Conservation (phyloP, 129 eudicot genomes). For the Chrysanthemum lavandulifolium region DNA sequence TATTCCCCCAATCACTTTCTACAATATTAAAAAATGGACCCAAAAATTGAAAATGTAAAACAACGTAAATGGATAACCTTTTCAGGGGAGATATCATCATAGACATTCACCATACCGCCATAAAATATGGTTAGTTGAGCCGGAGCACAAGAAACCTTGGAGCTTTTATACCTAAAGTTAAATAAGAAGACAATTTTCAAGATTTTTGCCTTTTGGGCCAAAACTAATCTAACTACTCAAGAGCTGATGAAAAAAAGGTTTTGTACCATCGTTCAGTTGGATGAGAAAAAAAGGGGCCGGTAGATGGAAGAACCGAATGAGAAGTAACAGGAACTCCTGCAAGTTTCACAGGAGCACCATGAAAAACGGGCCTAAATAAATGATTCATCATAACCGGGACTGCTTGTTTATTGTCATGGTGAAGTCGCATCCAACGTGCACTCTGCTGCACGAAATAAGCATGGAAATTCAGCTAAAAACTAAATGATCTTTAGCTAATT, state of each 20-base stretch:
- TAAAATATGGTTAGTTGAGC: slow-evolving; percentile 76
- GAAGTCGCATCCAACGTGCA: slow-evolving; percentile 27
- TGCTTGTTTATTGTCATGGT: slow-evolving; percentile 40
- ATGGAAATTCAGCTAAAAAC: slow-evolving; percentile 23
- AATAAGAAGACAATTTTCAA: background rate
- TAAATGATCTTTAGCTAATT: background rate
- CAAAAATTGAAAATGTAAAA: background rate
- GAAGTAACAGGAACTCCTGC: slow-evolving; percentile 39
- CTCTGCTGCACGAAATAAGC: slow-evolving; percentile 26
- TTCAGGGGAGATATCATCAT: slow-evolving; percentile 61
- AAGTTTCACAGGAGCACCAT: slow-evolving; percentile 38
- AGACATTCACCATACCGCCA: slow-evolving; percentile 62
- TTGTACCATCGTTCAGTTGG: slow-evolving; percentile 36
- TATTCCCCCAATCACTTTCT: background rate
- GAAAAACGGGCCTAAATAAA: slow-evolving; percentile 33
- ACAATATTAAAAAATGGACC: background rate
- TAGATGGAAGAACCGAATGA: slow-evolving; percentile 31
- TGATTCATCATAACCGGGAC: slow-evolving; percentile 34
- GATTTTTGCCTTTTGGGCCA: background rate
- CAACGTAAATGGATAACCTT: slow-evolving; percentile 39
- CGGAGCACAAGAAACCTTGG: slow-evolving; percentile 37
- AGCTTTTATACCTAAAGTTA: slow-evolving; percentile 36
- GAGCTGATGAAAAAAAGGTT: too few relatives aligned
- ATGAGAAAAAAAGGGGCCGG: slow-evolving; percentile 26
- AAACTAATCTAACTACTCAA: background rate